These are phyloP conservation scores for Neurospora sp. DNA, from an alignment of 495 filamentous ascomycete species.

Conservation along the genomic window DNA sequence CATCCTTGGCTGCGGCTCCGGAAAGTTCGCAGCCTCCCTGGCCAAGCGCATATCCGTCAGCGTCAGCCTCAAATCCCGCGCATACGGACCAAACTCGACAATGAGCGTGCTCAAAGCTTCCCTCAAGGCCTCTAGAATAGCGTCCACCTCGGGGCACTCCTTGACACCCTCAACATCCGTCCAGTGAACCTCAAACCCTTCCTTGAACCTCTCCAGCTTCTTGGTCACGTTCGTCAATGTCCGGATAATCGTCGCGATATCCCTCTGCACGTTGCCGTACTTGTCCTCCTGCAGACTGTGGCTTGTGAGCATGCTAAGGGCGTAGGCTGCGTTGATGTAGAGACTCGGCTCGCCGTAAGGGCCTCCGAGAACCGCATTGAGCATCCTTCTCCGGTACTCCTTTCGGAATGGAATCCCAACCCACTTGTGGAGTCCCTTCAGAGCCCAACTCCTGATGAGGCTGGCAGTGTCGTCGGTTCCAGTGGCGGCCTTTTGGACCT, in stretches of 20 bases:
- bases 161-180: slow-evolving; percentile 54
- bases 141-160: slow-evolving; percentile 49
- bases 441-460: slow-evolving; percentile 17
- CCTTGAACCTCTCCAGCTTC: slow-evolving; percentile 58
- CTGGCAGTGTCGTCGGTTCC: slow-evolving; percentile 30
- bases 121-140: slow-evolving; percentile 49
- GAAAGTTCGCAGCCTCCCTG: slow-evolving; percentile 44
- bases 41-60: slow-evolving; percentile 59
- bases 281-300: slow-evolving; percentile 69
- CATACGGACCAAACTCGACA: slow-evolving; percentile 58
- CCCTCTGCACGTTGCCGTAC: slow-evolving; percentile 75
- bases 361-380: slow-evolving; percentile 53
- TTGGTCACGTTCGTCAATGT: slow-evolving; percentile 56
- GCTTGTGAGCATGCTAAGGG: slow-evolving; percentile 58
- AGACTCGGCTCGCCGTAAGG: slow-evolving; percentile 55
- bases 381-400: slow-evolving; percentile 52
- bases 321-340: slow-evolving; percentile 60
- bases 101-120: slow-evolving; percentile 52
- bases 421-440: slow-evolving; percentile 38
- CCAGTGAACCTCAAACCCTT: slow-evolving; percentile 60
- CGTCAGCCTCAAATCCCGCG: slow-evolving; percentile 52
- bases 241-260: slow-evolving; percentile 62
- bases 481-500: slow-evolving; percentile 33
- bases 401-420: slow-evolving; percentile 63
- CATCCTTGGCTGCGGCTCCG: background rate